Percentiles rank a stretch among this genome's conserved stretches.
Conservation (phyloP, 345 rosid species). For the Streptanthus diversifolius region DNA sequence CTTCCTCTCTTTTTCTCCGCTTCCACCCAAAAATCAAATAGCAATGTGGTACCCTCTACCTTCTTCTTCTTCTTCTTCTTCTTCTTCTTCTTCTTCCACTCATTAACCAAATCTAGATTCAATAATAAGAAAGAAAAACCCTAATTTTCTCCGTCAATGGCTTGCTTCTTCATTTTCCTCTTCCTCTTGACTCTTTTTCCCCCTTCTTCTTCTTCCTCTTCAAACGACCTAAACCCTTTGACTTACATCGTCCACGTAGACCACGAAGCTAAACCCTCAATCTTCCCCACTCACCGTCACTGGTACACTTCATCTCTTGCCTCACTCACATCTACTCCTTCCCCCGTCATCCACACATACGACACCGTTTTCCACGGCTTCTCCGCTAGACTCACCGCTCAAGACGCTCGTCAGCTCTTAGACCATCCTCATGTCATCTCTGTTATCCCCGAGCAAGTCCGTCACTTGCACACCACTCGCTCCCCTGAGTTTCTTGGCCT, state of each 20-base stretch:
- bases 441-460: conserved; percentile 69
- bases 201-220: conserved; percentile 36
- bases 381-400: conserved; percentile 61
- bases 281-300: conserved; percentile 77
- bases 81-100: conserved; percentile 24
- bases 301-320: conserved; percentile 71
- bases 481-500: conserved; percentile 94
- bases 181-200: conserved; percentile 22
- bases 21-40: conserved; percentile 6
- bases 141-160: conserved; percentile 27
- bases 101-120: conserved; percentile 14
- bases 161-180: conserved; percentile 18
- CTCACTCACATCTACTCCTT: conserved; percentile 27
- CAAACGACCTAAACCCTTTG: conserved; percentile 16
- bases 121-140: not conserved
- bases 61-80: conserved; percentile 8
- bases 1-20: conserved; percentile 19
- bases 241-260: conserved; percentile 58
- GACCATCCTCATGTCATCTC: conserved; percentile 55
- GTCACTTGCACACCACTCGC: conserved; percentile 75
- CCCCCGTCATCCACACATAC: conserved; percentile 70
- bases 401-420: conserved; percentile 43
- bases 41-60: conserved; percentile 28
- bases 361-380: conserved; percentile 93
- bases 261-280: conserved; percentile 69